These are phyloP conservation scores for Curvularia hawaiiensis DNA, from an alignment of 2,329 filamentous ascomycete species.

Conservation along the genomic window DNA sequence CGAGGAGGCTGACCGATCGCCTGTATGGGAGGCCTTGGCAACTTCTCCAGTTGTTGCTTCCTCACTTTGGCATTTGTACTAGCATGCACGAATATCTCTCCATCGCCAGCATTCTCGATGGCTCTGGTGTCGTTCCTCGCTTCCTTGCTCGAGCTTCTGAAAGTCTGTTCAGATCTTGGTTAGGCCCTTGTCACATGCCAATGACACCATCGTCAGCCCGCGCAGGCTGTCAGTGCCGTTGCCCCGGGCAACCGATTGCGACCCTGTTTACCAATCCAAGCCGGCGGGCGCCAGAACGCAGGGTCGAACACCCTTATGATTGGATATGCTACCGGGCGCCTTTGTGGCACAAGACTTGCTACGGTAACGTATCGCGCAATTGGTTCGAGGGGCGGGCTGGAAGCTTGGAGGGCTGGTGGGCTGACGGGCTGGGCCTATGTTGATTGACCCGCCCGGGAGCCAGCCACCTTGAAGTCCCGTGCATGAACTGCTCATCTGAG, in stretches of 20 bases:
- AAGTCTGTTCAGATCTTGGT: not conserved
- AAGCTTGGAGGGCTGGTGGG: constrained; percentile 15
- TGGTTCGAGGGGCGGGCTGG: not conserved
- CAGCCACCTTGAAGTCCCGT: constrained; percentile 36
- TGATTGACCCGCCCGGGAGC: constrained; percentile 38
- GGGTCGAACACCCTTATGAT: constrained; percentile 2
- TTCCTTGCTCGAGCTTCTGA: not conserved
- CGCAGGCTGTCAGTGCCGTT: constrained; percentile 4
- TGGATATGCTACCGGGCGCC: constrained; percentile 21
- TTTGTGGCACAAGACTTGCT: constrained; percentile 18
- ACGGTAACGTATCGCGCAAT: constrained; percentile 29
- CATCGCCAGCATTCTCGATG: not conserved
- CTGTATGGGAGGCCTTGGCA: not conserved
- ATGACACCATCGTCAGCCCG: not conserved
- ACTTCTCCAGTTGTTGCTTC: not conserved
- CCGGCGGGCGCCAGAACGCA: not conserved
- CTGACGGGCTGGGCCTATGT: constrained; percentile 35
- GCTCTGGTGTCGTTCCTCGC: not conserved
- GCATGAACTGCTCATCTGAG: constrained; percentile 43
- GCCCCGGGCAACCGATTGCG: constrained; percentile 10
- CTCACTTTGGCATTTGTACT: not conserved
- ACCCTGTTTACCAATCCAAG: constrained; percentile 11
- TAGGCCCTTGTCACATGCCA: constrained; percentile 3
- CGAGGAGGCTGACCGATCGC: not conserved
- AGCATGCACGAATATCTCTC: no score